phyloP scores from a whole-genome alignment of 768 basidiomycete genomes.

The Asterophora lycoperdoides region DNA sequence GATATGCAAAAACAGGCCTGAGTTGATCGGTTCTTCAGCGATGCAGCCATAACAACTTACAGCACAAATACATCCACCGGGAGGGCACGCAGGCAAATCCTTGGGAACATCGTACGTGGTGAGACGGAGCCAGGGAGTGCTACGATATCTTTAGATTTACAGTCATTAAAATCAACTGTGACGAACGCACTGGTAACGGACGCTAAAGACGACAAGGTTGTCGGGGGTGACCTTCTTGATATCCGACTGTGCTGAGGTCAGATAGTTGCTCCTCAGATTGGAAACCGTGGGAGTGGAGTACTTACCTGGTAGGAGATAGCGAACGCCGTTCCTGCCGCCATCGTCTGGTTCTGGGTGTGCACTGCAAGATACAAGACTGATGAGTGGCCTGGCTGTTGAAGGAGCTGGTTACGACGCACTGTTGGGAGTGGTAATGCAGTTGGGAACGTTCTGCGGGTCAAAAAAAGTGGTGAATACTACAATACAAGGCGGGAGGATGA shows the following conservation, averaged over 20 bases:
- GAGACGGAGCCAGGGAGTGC: conserved; percentile 51
- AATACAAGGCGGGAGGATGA: neutral
- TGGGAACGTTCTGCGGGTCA: conserved; percentile 22
- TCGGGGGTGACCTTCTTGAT: conserved; percentile 42
- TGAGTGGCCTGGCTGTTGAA: neutral
- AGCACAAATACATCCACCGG: conserved; percentile 48
- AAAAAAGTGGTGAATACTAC: neutral
- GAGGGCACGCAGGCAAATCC: conserved; percentile 45
- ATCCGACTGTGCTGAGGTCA: conserved; percentile 34
- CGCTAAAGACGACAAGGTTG: conserved; percentile 48
- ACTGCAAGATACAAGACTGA: conserved; percentile 27
- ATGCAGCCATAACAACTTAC: conserved; percentile 27
- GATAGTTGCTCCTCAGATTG: no score
- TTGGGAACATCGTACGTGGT: conserved; percentile 46
- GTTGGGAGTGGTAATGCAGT: conserved; percentile 46
- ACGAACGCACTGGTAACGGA: conserved; percentile 41
- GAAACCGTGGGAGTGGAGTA: neutral
- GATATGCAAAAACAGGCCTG: neutral
- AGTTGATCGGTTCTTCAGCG: neutral
- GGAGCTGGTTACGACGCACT: conserved; percentile 21
- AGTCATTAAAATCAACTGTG: neutral
- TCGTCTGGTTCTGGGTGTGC: conserved; percentile 48
- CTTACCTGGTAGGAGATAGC: conserved; percentile 49
- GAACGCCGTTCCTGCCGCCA: conserved; percentile 52
- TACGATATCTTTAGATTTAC: conserved; percentile 14